These are phyloP conservation scores for apple (Malus domestica) DNA, from an alignment of 306 rosid genomes.

Conservation along the genomic window ASM211411v1 NC_041802.1:615501-616000, in stretches of 20 bases:
- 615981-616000: constrained; percentile 16
- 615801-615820: not conserved
- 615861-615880: constrained; percentile 32
- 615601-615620: not conserved
- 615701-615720: not conserved
- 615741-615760: not conserved
- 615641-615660: not conserved
- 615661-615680: not conserved
- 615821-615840: not conserved
- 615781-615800: not conserved
- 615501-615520: not conserved
- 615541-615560: too few species aligned
- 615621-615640: not conserved
- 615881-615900: constrained; percentile 36
- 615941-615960: constrained; percentile 2
- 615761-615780: not conserved
- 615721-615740: not conserved
- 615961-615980: constrained; percentile 1
- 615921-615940: constrained; percentile 19
- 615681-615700: not conserved
- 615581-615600: not conserved
- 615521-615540: not conserved
- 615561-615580: not conserved
- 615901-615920: constrained; percentile 31
- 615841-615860: not conserved